phyloP scores from a whole-genome alignment of 2,329 filamentous ascomycete species.

The Chrysoporthe deuterocubensis region DNA sequence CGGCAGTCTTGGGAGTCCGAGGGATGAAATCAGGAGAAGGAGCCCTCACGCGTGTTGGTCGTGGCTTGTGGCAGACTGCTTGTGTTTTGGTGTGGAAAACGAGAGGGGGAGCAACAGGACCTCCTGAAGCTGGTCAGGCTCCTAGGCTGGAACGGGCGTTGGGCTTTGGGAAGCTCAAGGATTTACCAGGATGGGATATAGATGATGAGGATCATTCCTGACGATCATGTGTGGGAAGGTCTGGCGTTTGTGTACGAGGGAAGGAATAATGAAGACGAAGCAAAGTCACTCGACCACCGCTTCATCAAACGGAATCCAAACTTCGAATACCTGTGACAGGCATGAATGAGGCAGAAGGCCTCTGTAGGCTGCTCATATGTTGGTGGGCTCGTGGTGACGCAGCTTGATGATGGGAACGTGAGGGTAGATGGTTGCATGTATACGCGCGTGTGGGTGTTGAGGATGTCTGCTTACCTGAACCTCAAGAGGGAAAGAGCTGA shows the following conservation, averaged over 20 bases:
- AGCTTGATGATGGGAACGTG: background rate
- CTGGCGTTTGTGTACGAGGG: background rate
- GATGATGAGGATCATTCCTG: background rate
- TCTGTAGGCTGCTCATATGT: background rate
- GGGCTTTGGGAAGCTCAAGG: background rate
- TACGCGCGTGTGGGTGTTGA: background rate
- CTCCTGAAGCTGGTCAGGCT: background rate
- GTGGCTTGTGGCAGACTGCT: background rate
- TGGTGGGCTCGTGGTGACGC: background rate
- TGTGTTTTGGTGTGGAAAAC: background rate
- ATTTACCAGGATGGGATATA: background rate
- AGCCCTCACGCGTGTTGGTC: background rate
- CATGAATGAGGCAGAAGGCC: background rate
- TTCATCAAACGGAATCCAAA: background rate
- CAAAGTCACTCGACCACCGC: background rate
- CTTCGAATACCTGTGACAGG: background rate
- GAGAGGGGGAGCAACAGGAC: too few relatives aligned
- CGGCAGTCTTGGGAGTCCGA: background rate
- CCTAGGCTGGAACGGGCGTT: background rate
- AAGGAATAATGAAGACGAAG: background rate
- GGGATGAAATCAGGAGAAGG: background rate
- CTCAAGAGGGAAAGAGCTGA: background rate
- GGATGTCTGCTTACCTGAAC: conserved; percentile 13
- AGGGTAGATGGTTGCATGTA: background rate
- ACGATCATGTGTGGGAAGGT: background rate